Evolutionary conservation across 192 early-diverging fungal species (phyloP).

Genomic region (Gonapodya prolifera): DNA sequence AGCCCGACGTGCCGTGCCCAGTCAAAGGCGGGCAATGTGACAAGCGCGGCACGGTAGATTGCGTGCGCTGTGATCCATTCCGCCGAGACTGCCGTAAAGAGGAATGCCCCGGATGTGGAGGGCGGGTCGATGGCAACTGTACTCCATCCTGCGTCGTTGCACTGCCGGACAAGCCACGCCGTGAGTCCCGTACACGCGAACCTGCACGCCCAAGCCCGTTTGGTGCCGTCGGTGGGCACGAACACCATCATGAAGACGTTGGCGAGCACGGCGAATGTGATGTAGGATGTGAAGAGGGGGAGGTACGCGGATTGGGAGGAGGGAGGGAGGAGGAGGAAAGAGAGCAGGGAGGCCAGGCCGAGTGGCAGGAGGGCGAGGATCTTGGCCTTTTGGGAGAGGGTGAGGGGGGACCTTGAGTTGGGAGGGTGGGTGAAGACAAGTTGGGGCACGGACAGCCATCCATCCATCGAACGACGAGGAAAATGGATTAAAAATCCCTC

Average conservation of each 20-base stretch:
- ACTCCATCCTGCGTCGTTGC: neutral
- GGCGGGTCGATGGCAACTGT: neutral
- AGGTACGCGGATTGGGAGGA: neutral
- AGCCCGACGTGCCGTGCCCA: neutral
- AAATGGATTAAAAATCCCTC: no score
- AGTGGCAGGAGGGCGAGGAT: neutral
- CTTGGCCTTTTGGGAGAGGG: neutral
- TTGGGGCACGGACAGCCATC: no score
- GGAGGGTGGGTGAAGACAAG: no score
- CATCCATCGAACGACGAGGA: no score
- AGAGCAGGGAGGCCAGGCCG: neutral
- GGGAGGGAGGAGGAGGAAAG: neutral
- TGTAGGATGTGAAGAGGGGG: neutral
- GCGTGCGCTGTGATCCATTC: neutral
- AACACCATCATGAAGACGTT: neutral
- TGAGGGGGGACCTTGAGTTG: no score
- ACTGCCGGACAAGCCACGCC: neutral
- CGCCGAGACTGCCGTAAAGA: neutral
- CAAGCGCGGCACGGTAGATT: neutral
- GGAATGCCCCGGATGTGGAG: neutral
- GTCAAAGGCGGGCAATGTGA: neutral
- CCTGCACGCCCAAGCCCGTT: neutral
- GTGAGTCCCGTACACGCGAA: neutral
- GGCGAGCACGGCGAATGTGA: neutral
- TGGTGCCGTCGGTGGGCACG: neutral